Percentiles rank a stretch among this genome's conserved stretches.
Evolutionary conservation across 2,329 filamentous ascomycete species (phyloP).

Genomic region (Trichoderma afroharzianum): DNA sequence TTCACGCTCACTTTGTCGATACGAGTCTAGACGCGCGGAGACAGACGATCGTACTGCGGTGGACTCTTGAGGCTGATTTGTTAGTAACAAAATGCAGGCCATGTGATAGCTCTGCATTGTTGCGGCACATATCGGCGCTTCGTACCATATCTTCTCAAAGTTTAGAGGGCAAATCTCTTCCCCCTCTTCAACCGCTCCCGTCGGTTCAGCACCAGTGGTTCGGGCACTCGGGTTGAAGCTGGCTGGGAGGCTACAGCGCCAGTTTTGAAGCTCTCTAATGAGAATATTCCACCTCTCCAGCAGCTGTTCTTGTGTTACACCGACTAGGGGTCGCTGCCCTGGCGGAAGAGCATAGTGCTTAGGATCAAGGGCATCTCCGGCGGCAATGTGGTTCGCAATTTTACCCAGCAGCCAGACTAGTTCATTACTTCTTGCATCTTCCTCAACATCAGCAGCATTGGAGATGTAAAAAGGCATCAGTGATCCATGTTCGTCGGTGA

Average conservation of each 20-base stretch:
- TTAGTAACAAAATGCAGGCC: constrained; percentile 9
- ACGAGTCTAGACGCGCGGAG: constrained; percentile 1
- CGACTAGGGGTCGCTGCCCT: constrained; percentile 1
- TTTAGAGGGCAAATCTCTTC: neutral
- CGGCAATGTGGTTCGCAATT: constrained; percentile 2
- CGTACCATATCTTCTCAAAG: constrained; percentile 12
- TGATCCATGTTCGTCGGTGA: constrained; percentile 2
- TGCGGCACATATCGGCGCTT: constrained; percentile 6
- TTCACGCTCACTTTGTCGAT: constrained; percentile 10
- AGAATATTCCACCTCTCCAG: constrained; percentile 4
- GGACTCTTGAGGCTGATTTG: constrained; percentile 11
- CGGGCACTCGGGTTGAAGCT: constrained; percentile 5
- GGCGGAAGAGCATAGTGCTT: constrained; percentile 1
- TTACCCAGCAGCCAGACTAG: constrained; percentile 3
- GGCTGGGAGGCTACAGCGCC: neutral
- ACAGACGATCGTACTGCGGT: constrained; percentile 5
- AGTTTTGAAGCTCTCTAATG: neutral
- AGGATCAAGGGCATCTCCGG: constrained; percentile 1
- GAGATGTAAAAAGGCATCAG: neutral
- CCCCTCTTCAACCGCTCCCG: neutral
- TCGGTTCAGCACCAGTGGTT: neutral
- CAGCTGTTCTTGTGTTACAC: constrained; percentile 2
- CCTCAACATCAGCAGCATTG: constrained; percentile 1
- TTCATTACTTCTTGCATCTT: constrained; percentile 3
- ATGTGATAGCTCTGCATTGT: constrained; percentile 12